A percentile compares a stretch with the other conserved stretches of the same genome.
phyloP scores from a whole-genome alignment of 2,329 filamentous ascomycete genomes.

The Decorospora gaudefroyi region DNA sequence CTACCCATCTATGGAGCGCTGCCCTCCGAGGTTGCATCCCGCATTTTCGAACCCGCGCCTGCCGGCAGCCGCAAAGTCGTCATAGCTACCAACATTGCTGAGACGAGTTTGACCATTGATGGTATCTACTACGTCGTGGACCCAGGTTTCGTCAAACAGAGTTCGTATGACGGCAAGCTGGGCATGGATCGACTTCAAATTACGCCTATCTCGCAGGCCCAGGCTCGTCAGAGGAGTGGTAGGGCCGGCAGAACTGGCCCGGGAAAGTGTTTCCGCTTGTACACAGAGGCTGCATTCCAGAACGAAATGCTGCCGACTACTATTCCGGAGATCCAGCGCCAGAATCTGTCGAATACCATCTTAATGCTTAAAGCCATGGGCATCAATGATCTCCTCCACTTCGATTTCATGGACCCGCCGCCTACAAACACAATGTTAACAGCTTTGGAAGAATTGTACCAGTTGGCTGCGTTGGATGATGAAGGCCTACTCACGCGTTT shows the following conservation, averaged over 20 bases:
- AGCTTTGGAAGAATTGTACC: slow-evolving; percentile 92
- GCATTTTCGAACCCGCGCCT: slow-evolving; percentile 92
- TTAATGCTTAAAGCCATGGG: slow-evolving; percentile 99
- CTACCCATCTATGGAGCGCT: slow-evolving; percentile 95
- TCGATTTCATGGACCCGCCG: slow-evolving; percentile 98
- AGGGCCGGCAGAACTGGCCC: slow-evolving; percentile 92
- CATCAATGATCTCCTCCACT: slow-evolving; percentile 95
- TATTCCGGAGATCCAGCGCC: slow-evolving; percentile 93
- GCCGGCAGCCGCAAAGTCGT: slow-evolving; percentile 88
- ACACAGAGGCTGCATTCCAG: slow-evolving; percentile 93
- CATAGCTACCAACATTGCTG: slow-evolving; percentile 97
- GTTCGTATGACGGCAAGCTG: slow-evolving; percentile 93
- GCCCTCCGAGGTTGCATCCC: slow-evolving; percentile 89
- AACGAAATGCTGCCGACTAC: slow-evolving; percentile 96
- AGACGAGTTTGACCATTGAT: slow-evolving; percentile 97
- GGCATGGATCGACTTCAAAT: slow-evolving; percentile 97
- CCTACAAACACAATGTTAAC: slow-evolving; percentile 98
- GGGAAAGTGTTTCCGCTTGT: slow-evolving; percentile 86
- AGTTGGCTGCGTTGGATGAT: slow-evolving; percentile 87
- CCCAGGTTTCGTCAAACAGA: slow-evolving; percentile 97
- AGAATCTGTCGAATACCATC: slow-evolving; percentile 91
- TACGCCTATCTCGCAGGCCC: slow-evolving; percentile 93
- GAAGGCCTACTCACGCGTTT: slow-evolving; percentile 91
- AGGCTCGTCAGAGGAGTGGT: slow-evolving; percentile 91
- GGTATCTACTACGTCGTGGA: slow-evolving; percentile 98